Evolutionary conservation across 305 asterid genomes (phyloP), one percentile per base, ranked within the genome.

Genomic region (Withania somnifera): DNA sequence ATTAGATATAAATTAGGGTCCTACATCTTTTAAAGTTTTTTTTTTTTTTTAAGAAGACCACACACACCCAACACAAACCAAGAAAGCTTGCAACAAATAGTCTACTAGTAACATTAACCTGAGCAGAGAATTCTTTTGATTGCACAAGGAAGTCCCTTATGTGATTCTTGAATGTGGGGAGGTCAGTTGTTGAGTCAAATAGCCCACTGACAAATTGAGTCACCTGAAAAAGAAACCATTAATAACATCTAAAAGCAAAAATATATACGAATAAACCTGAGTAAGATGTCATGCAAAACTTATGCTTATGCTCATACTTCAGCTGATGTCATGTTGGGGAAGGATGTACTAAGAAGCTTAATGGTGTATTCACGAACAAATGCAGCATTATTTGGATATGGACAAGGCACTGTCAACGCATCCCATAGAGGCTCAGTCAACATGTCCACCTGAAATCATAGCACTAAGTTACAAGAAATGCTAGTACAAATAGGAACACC

Each of bases 361-460:
- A 93, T 91, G 32, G 99, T 94, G 91, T 91, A 92, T 87, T 96
- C 98, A 19, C 97, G 97, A 78, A 90, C 88, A 73, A 90, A 96
- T 81, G 84, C 80, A 63, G 85, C 89, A 87, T 96, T 96, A 71
- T 89, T 96, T 50, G 95, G 92, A 88, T 94, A 96, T 24, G 91
- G 82, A 64, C 90, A 93, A 10, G 93, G 82, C 84, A 84, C 94
- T 22, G 95, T 84, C 30, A 95, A 89, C 20, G 80, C 95, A 51
- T 96, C 99, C 97, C 98, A 92, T 82, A 96, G 81, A 40, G 99
- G 97, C 89, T 96, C 98, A n/a, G 93, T 93, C 89, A 94, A 86
- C 40, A 66, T 67, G 83, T 90, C 99, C 79, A 89, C 94, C 98
- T 96, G 89, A 82, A 84, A 83, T 77, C 50, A 38, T 17, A 67